Evolutionary conservation across 345 rosid species (phyloP).

Genomic region (Salix dunnii): DNA sequence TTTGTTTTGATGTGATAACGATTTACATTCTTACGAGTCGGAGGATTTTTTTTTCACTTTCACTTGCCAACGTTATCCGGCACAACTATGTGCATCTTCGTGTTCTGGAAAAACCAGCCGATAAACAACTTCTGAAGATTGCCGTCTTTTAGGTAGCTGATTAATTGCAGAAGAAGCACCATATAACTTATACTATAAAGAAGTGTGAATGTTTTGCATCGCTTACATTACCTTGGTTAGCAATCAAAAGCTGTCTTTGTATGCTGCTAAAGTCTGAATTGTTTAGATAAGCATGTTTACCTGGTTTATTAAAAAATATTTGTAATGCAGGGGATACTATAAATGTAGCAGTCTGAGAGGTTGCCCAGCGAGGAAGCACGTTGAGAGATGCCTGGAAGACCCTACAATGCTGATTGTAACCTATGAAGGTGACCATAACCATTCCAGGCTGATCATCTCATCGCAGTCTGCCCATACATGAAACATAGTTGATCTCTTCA

Average conservation of each 20-base stretch:
- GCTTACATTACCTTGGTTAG: neutral
- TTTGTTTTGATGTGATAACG: neutral
- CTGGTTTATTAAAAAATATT: neutral
- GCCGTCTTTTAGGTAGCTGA: neutral
- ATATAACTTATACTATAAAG: neutral
- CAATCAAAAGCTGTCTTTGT: neutral
- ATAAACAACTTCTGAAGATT: too few relatives aligned
- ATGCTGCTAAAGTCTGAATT: neutral
- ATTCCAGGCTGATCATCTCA: conserved; percentile 46
- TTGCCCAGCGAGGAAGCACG: conserved; percentile 86
- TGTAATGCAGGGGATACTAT: conserved; percentile 65
- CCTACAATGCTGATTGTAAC: conserved; percentile 75
- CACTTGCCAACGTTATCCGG: neutral
- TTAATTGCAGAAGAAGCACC: neutral
- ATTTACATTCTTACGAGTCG: neutral
- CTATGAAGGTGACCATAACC: conserved; percentile 77
- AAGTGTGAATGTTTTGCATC: neutral
- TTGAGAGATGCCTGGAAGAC: conserved; percentile 73
- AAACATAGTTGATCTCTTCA: conserved; percentile 3
- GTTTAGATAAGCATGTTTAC: neutral
- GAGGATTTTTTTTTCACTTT: neutral
- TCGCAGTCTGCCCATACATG: conserved; percentile 59
- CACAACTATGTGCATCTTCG: neutral
- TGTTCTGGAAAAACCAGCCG: neutral
- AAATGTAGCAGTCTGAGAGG: conserved; percentile 80